These are phyloP conservation scores for Xerocomus spinulosus DNA, from an alignment of 768 basidiomycete genomes.

Conservation along the genomic window DNA sequence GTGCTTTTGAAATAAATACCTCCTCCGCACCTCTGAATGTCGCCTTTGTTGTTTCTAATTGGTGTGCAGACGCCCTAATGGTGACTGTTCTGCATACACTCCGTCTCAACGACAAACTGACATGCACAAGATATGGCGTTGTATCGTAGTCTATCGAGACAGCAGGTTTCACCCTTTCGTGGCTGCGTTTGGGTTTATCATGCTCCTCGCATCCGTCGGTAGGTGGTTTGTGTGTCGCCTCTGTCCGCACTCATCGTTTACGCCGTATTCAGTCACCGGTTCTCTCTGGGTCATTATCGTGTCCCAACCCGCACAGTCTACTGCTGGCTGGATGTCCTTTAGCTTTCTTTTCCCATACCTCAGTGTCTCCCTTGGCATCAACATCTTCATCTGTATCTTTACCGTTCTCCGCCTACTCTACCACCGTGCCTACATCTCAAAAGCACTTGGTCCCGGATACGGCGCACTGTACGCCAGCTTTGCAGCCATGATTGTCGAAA, in stretches of 20 bases:
- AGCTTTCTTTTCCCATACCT: conserved; percentile 31
- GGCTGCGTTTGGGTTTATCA: conserved; percentile 11
- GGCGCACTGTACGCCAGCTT: conserved; percentile 29
- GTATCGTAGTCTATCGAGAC: conserved; percentile 30
- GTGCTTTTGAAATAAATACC: conserved; percentile 20
- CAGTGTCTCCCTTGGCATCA: conserved; percentile 31
- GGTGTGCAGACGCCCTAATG: conserved; percentile 30
- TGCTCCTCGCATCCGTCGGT: conserved; percentile 26
- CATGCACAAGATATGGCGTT: conserved; percentile 28
- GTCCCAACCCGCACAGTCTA: conserved; percentile 18
- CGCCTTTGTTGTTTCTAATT: conserved; percentile 29
- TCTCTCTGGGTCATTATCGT: conserved; percentile 28
- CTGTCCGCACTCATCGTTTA: background rate
- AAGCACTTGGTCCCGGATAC: conserved; percentile 25
- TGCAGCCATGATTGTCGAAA: conserved; percentile 33
- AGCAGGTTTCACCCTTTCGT: conserved; percentile 19
- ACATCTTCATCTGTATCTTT: conserved; percentile 28
- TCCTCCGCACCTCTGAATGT: conserved; percentile 25
- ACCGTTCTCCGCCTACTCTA: conserved; percentile 31
- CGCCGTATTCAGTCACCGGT: conserved; percentile 21
- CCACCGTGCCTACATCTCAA: conserved; percentile 24
- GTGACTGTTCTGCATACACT: conserved; percentile 8
- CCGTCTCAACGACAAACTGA: background rate
- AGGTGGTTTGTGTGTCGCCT: background rate
- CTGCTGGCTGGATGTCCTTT: conserved; percentile 29